Conservation (phyloP, 129 eudicot species). For the Lonicera japonica region DNA sequence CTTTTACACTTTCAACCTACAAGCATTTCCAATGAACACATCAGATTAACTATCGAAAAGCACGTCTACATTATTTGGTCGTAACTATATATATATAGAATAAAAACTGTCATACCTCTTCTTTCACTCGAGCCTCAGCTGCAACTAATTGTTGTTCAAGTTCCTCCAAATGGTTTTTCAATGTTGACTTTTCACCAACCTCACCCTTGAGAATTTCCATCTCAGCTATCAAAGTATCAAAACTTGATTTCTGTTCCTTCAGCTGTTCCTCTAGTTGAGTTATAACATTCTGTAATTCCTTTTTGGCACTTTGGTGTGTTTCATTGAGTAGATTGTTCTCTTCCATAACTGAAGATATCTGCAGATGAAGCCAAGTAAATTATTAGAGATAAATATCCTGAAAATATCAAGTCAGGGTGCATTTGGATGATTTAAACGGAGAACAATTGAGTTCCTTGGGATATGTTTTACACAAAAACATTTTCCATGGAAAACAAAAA, state of each 20-base stretch:
- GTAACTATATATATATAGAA: background rate
- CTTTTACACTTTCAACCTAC: conserved; percentile 1
- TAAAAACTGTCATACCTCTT: conserved; percentile 25
- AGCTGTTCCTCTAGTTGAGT: conserved; percentile 65
- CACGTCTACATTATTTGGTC: background rate
- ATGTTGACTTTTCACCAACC: conserved; percentile 35
- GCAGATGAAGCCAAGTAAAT: background rate
- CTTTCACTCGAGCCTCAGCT: conserved; percentile 46
- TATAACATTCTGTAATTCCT: conserved; percentile 53
- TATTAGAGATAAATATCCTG: no score
- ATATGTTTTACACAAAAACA: no score
- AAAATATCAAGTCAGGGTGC: background rate
- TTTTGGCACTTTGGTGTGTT: conserved; percentile 43
- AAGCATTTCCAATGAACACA: background rate
- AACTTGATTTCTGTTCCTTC: conserved; percentile 51
- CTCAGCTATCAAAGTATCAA: conserved; percentile 47
- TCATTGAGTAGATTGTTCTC: conserved; percentile 62
- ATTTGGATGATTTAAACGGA: no score
- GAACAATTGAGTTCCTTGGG: no score
- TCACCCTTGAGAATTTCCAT: conserved; percentile 47
- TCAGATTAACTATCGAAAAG: background rate
- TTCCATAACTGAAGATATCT: conserved; percentile 75
- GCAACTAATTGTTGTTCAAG: conserved; percentile 53
- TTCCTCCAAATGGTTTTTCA: conserved; percentile 42
- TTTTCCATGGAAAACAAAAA: no score